phyloP scores from a whole-genome alignment of 441 rosid genomes.

The Adansonia gregorii region DNA sequence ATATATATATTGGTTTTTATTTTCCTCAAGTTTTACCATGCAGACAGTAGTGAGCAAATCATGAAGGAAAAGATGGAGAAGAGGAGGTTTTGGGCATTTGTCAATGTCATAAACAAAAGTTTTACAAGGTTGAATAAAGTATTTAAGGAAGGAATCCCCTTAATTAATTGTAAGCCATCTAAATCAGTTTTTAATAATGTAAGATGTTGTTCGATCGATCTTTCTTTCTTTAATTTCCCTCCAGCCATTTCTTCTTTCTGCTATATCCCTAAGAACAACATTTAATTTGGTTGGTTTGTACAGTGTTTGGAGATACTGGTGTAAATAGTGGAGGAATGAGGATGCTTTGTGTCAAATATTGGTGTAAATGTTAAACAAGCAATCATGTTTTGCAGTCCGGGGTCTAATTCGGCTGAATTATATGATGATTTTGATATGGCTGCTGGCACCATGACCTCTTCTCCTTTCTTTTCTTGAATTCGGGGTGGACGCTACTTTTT shows the following conservation, averaged over 20 bases:
- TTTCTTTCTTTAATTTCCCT: background rate
- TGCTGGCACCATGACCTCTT: background rate
- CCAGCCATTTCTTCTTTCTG: background rate
- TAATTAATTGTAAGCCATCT: constrained; percentile 6
- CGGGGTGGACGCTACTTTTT: background rate
- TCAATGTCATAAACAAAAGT: background rate
- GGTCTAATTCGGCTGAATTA: background rate
- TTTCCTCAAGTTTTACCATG: background rate
- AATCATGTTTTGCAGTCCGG: background rate
- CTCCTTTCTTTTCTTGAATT: background rate
- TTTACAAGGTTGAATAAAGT: background rate
- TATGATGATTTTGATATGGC: background rate
- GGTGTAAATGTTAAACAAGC: constrained; percentile 2
- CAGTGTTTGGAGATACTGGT: background rate
- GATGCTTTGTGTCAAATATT: constrained; percentile 3
- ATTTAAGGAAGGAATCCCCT: background rate
- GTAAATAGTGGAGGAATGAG: constrained; percentile 18
- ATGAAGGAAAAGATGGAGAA: constrained; percentile 5
- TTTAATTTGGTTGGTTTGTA: background rate
- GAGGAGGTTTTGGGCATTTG: background rate
- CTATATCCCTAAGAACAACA: background rate
- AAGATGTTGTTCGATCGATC: background rate
- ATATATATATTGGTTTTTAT: background rate
- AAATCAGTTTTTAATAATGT: background rate
- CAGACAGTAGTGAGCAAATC: constrained; percentile 7